These are phyloP conservation scores for Mikania micrantha DNA, from an alignment of 129 eudicot genomes.

Conservation along the genomic window DNA sequence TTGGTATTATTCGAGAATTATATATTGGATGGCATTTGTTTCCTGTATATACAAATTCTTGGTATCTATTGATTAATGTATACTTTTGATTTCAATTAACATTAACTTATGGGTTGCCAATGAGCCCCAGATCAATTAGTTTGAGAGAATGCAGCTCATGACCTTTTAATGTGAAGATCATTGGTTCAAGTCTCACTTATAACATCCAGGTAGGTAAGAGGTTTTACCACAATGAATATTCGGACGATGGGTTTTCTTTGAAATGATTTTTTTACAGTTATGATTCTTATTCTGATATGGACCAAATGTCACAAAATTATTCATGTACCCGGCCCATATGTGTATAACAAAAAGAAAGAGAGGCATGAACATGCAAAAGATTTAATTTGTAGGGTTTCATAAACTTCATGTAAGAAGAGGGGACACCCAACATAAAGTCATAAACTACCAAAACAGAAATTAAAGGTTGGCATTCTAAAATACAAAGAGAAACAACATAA, in stretches of 20 bases:
- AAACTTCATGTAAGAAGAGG: slow-evolving; percentile 17
- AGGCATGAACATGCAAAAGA: slow-evolving; percentile 8
- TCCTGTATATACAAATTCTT: slow-evolving; percentile 15
- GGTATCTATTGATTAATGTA: slow-evolving; percentile 17
- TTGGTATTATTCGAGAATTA: not conserved
- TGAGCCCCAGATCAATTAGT: slow-evolving; percentile 1
- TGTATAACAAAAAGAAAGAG: slow-evolving; percentile 4
- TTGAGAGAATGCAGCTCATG: slow-evolving; percentile 10
- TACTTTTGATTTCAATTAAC: slow-evolving; percentile 4
- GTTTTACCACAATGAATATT: too few species aligned
- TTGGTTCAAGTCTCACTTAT: slow-evolving; percentile 7
- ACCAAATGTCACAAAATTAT: slow-evolving; percentile 6
- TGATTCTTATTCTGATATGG: slow-evolving; percentile 23
- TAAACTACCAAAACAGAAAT: slow-evolving; percentile 4
- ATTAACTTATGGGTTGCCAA: not conserved
- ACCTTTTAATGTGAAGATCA: not conserved
- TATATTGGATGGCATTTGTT: slow-evolving; percentile 2
- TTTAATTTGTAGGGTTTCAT: slow-evolving; percentile 25
- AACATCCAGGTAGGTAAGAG: too few species aligned
- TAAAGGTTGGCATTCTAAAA: not conserved
- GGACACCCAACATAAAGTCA: slow-evolving; percentile 22
- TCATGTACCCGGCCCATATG: slow-evolving; percentile 9
- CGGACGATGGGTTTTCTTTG: too few species aligned
- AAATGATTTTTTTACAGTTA: not conserved
- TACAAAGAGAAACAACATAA: not conserved